Base-by-base conservation (phyloP, 2,329 filamentous ascomycete species). In the Colletotrichum viniferum region DNA sequence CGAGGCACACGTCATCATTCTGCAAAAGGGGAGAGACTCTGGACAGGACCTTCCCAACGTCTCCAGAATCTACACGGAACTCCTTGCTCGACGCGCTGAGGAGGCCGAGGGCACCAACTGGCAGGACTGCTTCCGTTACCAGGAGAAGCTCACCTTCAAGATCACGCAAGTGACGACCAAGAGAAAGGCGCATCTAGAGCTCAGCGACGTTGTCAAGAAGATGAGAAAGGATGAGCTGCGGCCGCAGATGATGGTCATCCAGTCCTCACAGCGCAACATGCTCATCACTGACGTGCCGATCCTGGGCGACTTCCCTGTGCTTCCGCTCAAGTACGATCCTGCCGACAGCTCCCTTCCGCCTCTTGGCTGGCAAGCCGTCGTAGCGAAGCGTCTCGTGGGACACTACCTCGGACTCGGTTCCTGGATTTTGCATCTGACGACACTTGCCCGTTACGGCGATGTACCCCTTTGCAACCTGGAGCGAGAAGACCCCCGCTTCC, bases 381-480 rank as follows among this genome's bases (percentile, higher is more conserved):
- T 97, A 74, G 95, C 96, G 3, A 95, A 95, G 80, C 92, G 96
- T 30, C 87, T 98, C 12, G 93, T 98, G 10, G 93, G 93, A 32
- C 95, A 98, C 81, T 99, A 98, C 82, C 90, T 99, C 16, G 95
- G 95, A 73, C 90, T 99, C n/a, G 95, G 96, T 2, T 93, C 94
- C 0, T 99, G 97, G 96, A 91, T 99, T 60, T 86, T 95, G 55
- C 96, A 99, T 84, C 88, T 99, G 21, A 94, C 95, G 30, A 93
- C 96, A 62, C 90, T 99, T 70, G 94, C 97, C 63, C 91, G 95
- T 77, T 98, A 98, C 82, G 97, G 97, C 30, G 95, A 98, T 82
- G 92, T 99, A 6, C 97, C 97, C 2, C 88, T 99, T 9, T 98
- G 97, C 85, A 99, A 99, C 80, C 87, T 99, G 36, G 97, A 98